Evolutionary conservation across 2,329 filamentous ascomycete species (phyloP), one percentile per base, ranked within the genome.

Genomic region (Alternaria hordeiaustralica): DNA sequence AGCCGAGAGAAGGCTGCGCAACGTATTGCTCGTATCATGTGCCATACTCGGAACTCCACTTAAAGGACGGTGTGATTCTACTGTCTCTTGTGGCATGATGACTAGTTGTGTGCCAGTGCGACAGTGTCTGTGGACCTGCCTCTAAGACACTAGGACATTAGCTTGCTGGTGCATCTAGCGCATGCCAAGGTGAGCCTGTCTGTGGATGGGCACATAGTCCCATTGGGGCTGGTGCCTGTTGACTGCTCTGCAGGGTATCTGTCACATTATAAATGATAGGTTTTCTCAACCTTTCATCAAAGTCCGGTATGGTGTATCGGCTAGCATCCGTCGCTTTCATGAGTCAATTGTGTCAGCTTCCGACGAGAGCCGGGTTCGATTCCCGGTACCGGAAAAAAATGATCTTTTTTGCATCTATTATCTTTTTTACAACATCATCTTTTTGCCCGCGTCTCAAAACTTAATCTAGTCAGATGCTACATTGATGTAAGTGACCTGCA

Each of bases 311-410:
- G 64, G 64, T 66, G 64, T 66, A 67, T 69, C 67, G 67, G 67
- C 65, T 69, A 67, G 67, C 67, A 69, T 69, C 67, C 67, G 65
- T 69, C 67, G 67, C 67, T 69, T 69, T 69, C 67, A 67, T 67
- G 41, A 45, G 26, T 23, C 23, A 58, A 36, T n/a, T 0, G 33
- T 64, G 64, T 43, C 21, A 67, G 67, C 60, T 44, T 51, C 67
- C 67, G 67, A 69, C 67, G 67, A 69, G 67, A 69, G 67, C 66
- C 66, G 66, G 66, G 66, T 69, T 68, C 66, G 66, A 68, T 55
- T 68, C 66, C 66, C 66, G 66, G 66, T 68, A 68, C 62, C 66
- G 33, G 33, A 36, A 36, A 4, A 36, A 36, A 36, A n/a, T 2
- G 7, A 36, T 36, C 33, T 36, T 36, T 36, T 36, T 36, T n/a